A percentile compares a stretch with the other conserved stretches of the same genome.
phyloP scores from a whole-genome alignment of 768 basidiomycete species.

The Suillus subluteus region DNA sequence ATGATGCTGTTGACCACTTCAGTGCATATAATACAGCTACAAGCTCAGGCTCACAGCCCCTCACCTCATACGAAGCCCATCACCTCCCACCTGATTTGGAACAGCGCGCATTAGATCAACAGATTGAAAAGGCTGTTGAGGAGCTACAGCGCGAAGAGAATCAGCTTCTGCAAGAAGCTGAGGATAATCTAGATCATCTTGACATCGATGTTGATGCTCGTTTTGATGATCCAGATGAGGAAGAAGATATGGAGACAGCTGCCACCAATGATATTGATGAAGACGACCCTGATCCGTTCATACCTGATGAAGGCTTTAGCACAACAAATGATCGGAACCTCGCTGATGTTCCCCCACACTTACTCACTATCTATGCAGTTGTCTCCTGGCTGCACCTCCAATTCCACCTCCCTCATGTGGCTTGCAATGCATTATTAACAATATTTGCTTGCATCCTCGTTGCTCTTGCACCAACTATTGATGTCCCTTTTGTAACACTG shows the following conservation, averaged over 20 bases:
- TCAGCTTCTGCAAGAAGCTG: too few species aligned
- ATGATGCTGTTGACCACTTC: not conserved
- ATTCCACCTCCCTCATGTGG: slow-evolving; percentile 30
- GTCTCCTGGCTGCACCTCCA: slow-evolving; percentile 33
- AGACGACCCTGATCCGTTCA: not conserved
- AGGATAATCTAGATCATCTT: too few species aligned
- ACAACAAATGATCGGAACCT: not conserved
- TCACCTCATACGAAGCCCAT: not conserved
- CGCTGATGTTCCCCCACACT: slow-evolving; percentile 20
- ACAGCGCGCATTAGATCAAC: too few species aligned
- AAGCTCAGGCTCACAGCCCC: not conserved
- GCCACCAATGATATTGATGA: too few species aligned
- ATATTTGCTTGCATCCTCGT: slow-evolving; percentile 21
- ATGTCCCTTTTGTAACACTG: slow-evolving; percentile 24
- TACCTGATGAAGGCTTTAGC: not conserved
- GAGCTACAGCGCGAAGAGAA: too few species aligned
- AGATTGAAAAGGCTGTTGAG: too few species aligned
- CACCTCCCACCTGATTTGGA: not conserved
- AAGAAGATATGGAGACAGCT: too few species aligned
- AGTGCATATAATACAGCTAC: not conserved
- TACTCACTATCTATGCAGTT: slow-evolving; percentile 26
- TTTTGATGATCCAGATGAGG: not conserved
- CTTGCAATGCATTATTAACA: slow-evolving; percentile 27
- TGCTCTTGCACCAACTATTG: slow-evolving; percentile 10
- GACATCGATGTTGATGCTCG: too few species aligned